A percentile compares a stretch with the other conserved stretches of the same genome.
Conservation (phyloP, 1,139 yeast genomes). For the Candida sp. region DNA sequence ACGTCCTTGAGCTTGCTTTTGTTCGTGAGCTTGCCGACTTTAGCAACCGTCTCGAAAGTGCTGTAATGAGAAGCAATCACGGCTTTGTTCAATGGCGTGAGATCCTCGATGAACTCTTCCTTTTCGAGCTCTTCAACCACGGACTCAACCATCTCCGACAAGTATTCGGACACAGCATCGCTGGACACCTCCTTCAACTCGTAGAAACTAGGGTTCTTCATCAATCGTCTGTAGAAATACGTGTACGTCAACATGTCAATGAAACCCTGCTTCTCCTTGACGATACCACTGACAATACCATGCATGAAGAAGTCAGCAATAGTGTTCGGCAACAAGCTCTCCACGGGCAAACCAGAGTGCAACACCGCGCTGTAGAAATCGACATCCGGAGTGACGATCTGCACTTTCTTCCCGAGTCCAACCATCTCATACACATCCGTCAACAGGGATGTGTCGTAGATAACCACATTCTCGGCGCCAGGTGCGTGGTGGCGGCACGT, state of each 20-base stretch:
- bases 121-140: constrained; percentile 67
- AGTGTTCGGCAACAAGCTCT: constrained; percentile 65
- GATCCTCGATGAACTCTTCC: constrained; percentile 62
- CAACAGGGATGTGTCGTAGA: constrained; percentile 76
- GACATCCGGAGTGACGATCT: constrained; percentile 57
- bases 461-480: constrained; percentile 54
- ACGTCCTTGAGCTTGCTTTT: constrained; percentile 65
- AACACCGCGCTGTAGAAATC: constrained; percentile 76
- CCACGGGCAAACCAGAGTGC: constrained; percentile 80
- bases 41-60: constrained; percentile 68
- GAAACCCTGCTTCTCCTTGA: constrained; percentile 79
- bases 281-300: constrained; percentile 71
- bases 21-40: constrained; percentile 54
- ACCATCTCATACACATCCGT: constrained; percentile 76
- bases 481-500: constrained; percentile 56
- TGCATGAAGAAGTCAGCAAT: constrained; percentile 71
- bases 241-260: constrained; percentile 91
- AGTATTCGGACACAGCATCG: constrained; percentile 74
- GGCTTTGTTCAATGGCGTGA: constrained; percentile 64
- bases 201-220: constrained; percentile 87
- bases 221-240: constrained; percentile 79
- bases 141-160: constrained; percentile 85
- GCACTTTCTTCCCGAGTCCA: constrained; percentile 47
- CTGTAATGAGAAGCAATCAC: constrained; percentile 78
- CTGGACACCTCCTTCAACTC: constrained; percentile 70